These are phyloP conservation scores for Colletotrichum tropicale DNA, from an alignment of 2,329 filamentous ascomycete species.

Conservation along the genomic window DNA sequence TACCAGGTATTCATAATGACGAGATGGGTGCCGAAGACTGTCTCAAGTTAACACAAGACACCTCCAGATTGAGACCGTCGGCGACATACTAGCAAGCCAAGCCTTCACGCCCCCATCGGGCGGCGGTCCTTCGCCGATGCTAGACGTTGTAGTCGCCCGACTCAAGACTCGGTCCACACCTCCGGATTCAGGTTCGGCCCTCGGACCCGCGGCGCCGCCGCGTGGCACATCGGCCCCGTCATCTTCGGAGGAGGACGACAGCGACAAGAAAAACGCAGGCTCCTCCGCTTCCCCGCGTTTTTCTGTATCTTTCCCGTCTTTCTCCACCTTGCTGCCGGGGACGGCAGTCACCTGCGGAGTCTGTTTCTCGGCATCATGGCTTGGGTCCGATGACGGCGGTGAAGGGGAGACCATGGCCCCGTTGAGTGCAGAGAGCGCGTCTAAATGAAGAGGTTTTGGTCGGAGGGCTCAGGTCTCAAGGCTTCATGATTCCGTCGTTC, in stretches of 20 bases:
- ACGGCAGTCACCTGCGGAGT: not conserved
- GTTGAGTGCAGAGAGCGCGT: not conserved
- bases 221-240: not conserved
- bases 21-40: conserved; percentile 46
- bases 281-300: not conserved
- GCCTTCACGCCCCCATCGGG: conserved; percentile 55
- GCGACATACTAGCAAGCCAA: conserved; percentile 48
- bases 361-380: not conserved
- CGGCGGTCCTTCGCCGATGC: conserved; percentile 48
- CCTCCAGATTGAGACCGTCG: not conserved
- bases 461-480: not conserved
- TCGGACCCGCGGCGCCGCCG: not conserved
- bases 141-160: conserved; percentile 43
- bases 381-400: not conserved
- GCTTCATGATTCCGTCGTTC: not conserved
- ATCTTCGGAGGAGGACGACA: not conserved
- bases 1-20: conserved; percentile 57
- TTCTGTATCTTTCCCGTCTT: not conserved
- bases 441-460: not conserved
- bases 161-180: conserved; percentile 43
- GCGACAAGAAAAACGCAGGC: not conserved
- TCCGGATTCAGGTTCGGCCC: conserved; percentile 13
- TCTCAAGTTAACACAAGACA: not conserved
- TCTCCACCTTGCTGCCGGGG: not conserved
- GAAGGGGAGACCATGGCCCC: not conserved